These are phyloP conservation scores for Pisolithus thermaeus DNA, from an alignment of 1,284 basidiomycete species.

Conservation along the genomic window DNA sequence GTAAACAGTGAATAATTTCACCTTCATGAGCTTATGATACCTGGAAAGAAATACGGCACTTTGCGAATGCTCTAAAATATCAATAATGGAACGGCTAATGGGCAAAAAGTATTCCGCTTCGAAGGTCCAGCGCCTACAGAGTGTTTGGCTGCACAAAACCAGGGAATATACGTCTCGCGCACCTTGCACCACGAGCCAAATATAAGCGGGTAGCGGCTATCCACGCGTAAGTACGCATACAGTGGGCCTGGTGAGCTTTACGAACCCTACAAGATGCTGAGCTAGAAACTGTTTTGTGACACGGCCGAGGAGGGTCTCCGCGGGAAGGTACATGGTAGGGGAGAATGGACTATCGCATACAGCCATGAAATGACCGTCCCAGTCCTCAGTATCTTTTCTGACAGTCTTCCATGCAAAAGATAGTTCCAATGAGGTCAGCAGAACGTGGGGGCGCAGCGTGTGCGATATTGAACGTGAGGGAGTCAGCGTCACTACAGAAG, in stretches of 20 bases:
- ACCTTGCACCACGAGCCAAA: conserved; percentile 66
- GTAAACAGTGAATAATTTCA: conserved; percentile 22
- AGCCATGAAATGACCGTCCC: conserved; percentile 5
- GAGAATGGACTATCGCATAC: conserved; percentile 40
- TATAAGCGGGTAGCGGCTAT: conserved; percentile 66
- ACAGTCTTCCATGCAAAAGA: conserved; percentile 45
- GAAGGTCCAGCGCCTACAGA: conserved; percentile 49
- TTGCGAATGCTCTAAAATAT: conserved; percentile 48
- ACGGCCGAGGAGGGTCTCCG: conserved; percentile 45
- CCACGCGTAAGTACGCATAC: conserved; percentile 12
- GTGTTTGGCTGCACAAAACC: background rate
- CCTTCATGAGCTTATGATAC: conserved; percentile 44
- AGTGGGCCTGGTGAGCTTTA: conserved; percentile 7
- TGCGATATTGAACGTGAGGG: conserved; percentile 35
- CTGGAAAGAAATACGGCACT: conserved; percentile 40
- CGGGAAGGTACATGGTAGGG: conserved; percentile 43
- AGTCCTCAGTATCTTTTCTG: conserved; percentile 1
- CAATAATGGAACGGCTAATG: conserved; percentile 45
- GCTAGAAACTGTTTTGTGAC: conserved; percentile 49
- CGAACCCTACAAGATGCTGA: conserved; percentile 55
- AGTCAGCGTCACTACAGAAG: conserved; percentile 39
- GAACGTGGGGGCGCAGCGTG: conserved; percentile 30
- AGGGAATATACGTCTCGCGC: conserved; percentile 13
- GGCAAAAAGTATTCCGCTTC: conserved; percentile 47
- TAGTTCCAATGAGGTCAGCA: conserved; percentile 46